Base-by-base conservation (phyloP, 2,329 filamentous ascomycete genomes). In the Paraphaeosphaeria minitans region DNA sequence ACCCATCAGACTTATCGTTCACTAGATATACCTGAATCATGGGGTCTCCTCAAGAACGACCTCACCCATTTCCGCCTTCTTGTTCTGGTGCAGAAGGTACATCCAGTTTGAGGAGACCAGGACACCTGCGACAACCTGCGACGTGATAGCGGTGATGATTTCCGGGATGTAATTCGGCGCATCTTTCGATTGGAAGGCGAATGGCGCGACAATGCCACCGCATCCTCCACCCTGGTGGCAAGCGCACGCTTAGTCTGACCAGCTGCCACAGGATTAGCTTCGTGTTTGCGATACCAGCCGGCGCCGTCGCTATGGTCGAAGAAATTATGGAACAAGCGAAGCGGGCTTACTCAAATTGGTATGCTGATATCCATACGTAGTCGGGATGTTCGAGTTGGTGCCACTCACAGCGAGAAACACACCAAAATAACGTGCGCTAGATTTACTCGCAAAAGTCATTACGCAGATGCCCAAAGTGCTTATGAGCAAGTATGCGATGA, bases 231-330 rank as follows among this genome's bases (percentile, higher is more conserved):
- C 60, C 60, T 54, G 14, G 60, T 62, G 1, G 60, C 60, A 2
- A 62, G 55, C 8, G 60, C 60, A 6, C 60, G 53, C 54, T 62
- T 62, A 10, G 60, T 62, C 47, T 62, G 60, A 19, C 60, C 60
- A 39, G 60, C 60, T 62, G 42, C 19, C 29, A 8, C 14, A 13
- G 10, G 10, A 21, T 62, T 37, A 56, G 45, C 24, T 24, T 39
- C 12, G 19, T 39, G 21, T 7, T 39, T 1, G 22, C 7, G 22
- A 22, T 8, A 43, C 19, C 19, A 19, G 21, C 13, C 13, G 22
- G 3, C 22, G 43, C 29, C 19, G 4, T 46, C 0, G 12, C 14
- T 12, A 29, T 27, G 3, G 2, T 29, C 1, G 13, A n/a, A 29
- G 3, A 39, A 21, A n/a, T 10, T 27, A n/a, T 14, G 21, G 21